phyloP scores from a whole-genome alignment of 2,329 filamentous ascomycete genomes.

The Polytolypa hystricis region DNA sequence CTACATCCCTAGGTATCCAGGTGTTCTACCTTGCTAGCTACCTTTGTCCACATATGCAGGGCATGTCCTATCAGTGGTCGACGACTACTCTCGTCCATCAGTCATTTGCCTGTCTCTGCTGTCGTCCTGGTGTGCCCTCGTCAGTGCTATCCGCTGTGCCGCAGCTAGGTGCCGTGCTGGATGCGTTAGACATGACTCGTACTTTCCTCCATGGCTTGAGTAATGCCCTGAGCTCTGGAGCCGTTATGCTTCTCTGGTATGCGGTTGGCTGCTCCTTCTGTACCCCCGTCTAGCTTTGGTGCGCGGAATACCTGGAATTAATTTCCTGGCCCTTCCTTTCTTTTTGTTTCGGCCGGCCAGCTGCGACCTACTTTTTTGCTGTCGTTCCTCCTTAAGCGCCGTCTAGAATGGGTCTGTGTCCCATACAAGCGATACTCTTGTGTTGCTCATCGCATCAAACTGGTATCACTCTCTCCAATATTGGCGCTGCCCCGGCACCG shows the following conservation, averaged over 20 bases:
- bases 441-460: neutral
- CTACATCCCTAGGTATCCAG: neutral
- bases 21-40: neutral
- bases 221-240: neutral
- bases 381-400: constrained; percentile 1
- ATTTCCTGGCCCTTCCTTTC: neutral
- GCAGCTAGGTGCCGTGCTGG: constrained; percentile 1
- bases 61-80: neutral
- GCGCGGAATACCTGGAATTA: neutral
- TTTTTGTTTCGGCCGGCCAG: neutral
- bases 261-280: constrained; percentile 1
- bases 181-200: neutral
- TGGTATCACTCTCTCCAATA: constrained; percentile 1
- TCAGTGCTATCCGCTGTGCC: constrained; percentile 1
- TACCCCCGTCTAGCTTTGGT: neutral
- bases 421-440: neutral
- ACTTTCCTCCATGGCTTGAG: neutral
- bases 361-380: neutral
- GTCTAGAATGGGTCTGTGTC: constrained; percentile 1
- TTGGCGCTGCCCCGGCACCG: neutral
- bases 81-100: neutral
- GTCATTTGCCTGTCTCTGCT: too few relatives aligned
- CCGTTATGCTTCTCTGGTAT: constrained; percentile 1
- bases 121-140: too few relatives aligned
- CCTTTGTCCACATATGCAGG: neutral